phyloP scores from a whole-genome alignment of 2,329 filamentous ascomycete genomes.

The Exophiala xenobiotica region DNA sequence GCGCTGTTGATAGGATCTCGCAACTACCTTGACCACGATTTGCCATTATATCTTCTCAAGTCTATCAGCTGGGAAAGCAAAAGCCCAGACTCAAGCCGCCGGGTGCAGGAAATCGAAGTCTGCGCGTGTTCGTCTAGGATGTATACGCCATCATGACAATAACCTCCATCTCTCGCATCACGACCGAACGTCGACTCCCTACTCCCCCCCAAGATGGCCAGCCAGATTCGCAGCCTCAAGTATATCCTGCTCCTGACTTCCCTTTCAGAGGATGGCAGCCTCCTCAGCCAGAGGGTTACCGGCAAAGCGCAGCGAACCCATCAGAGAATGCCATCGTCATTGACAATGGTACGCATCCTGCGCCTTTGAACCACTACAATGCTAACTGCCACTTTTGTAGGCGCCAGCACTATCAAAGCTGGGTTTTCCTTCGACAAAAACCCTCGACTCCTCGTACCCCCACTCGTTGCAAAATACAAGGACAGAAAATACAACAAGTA shows the following conservation, averaged over 20 bases:
- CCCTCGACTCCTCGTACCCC: conserved; percentile 78
- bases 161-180: conserved; percentile 40
- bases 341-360: conserved; percentile 73
- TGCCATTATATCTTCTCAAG: no score
- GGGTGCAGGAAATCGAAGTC: not conserved
- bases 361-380: no score
- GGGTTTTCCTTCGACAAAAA: conserved; percentile 90
- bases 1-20: no score
- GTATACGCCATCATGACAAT: conserved; percentile 42
- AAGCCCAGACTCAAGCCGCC: no score
- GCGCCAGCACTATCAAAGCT: conserved; percentile 83
- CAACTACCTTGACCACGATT: no score
- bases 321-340: conserved; percentile 82
- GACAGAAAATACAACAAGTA: conserved; percentile 91
- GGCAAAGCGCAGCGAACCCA: conserved; percentile 61
- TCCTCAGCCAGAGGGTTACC: conserved; percentile 66
- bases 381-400: no score
- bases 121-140: conserved; percentile 6
- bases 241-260: conserved; percentile 57
- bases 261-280: conserved; percentile 61
- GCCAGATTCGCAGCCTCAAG: conserved; percentile 55
- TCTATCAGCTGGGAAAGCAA: no score
- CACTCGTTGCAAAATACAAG: conserved; percentile 91
- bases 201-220: conserved; percentile 47
- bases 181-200: conserved; percentile 41